These are phyloP conservation scores for Fennellomyces sp. DNA, from an alignment of 371 early-diverging fungal genomes.

Conservation along the genomic window DNA sequence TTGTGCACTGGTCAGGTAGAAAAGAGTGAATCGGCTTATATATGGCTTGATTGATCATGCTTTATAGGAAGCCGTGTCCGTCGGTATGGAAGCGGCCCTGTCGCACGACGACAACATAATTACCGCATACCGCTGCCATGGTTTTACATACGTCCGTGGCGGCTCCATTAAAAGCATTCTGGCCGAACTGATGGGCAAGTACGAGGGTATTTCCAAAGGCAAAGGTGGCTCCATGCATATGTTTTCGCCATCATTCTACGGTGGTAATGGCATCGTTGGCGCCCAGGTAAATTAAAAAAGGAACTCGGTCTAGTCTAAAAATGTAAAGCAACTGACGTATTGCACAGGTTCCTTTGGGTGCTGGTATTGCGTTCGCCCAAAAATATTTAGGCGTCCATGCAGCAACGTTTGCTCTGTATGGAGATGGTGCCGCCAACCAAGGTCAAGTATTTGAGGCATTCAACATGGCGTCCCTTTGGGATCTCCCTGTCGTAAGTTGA, in stretches of 20 bases:
- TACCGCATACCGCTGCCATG: conserved; percentile 99
- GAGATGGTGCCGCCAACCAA: conserved; percentile 99
- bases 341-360: conserved; percentile 86
- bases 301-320: too few species aligned
- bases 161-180: conserved; percentile 75
- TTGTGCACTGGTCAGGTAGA: conserved; percentile 96
- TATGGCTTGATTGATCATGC: background rate
- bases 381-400: conserved; percentile 85
- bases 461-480: conserved; percentile 99
- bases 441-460: conserved; percentile 99
- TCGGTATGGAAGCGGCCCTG: conserved; percentile 94
- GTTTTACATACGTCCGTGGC: conserved; percentile 94
- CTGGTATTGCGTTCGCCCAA: conserved; percentile 96
- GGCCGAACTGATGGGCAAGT: conserved; percentile 89
- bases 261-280: conserved; percentile 99
- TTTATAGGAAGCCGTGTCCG: conserved; percentile 92
- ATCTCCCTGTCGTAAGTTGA: conserved; percentile 79
- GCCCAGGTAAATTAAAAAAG: conserved; percentile 69
- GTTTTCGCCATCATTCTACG: conserved; percentile 96
- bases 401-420: conserved; percentile 93
- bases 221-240: conserved; percentile 99
- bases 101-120: conserved; percentile 91
- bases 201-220: conserved; percentile 92
- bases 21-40: conserved; percentile 2
- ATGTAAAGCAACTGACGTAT: background rate